Base-by-base conservation (phyloP, 352 stramenopile genomes). In the Phytophthora vignae region DNA sequence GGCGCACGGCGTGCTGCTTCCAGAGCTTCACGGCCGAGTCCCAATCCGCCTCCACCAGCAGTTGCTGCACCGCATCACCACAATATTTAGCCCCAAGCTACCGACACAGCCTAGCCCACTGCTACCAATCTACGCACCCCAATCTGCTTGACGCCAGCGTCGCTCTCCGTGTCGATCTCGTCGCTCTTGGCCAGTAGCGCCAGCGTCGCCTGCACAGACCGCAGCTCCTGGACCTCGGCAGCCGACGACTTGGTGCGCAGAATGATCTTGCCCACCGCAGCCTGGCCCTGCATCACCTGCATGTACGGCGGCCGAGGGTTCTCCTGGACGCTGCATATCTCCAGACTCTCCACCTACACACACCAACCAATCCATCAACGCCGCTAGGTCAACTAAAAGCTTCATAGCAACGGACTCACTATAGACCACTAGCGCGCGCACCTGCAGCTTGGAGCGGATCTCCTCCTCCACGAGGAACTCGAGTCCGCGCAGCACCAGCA, bases 401-500 rank as follows among this genome's bases (percentile, higher is more conserved):
- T 9, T 33, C 36, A 44, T 17, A 44, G 36, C 14, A 2, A 44
- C 14, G 10, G 36, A 21, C 9, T 19, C 15, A 49, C 42, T 21
- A 10, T 8, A 49, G 8, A 49, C 5, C 29, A 49, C 4, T 44
- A 14, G 38, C 42, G 42, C 17, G 4, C 49, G 49, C 25, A 88
- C 84, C 75, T 92, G 48, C 19, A 95, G 71, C 60, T 88, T 94
- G 19, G 71, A 68, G 40, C 78, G 83, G 65, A 95, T 93, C 67
- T 95, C 88, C 60, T 85, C 55, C 40, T 90, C 74, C 8, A 77
- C 86, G 10, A 95, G 69, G 49, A 82, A 83, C 76, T 95, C 88
- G 25, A 95, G 82, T 0, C 88, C 86, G 56, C 88, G 84, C 70
- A 95, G 79, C 64, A 90, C 86, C 19, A 95, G 83, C 68, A 95